These are phyloP conservation scores for Aegilops longissima DNA, from an alignment of 176 grass and related monocot genomes.

Conservation along the genomic window DNA sequence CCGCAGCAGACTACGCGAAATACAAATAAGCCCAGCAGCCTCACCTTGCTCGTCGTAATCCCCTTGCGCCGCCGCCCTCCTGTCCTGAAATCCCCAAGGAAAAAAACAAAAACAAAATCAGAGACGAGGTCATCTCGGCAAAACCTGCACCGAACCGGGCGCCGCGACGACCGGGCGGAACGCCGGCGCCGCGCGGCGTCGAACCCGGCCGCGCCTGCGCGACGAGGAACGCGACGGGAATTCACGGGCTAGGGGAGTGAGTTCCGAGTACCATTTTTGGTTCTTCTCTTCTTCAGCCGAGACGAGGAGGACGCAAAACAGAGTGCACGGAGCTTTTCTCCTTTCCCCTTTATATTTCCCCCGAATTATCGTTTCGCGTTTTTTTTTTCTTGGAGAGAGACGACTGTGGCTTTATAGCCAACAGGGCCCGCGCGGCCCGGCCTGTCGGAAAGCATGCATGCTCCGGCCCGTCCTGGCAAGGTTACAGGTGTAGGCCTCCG, in stretches of 20 bases:
- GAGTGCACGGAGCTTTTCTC: not conserved
- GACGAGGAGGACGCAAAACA: not conserved
- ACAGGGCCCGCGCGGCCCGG: not conserved
- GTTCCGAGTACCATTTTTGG: not conserved
- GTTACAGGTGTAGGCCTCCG: too few relatives aligned
- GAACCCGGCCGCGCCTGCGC: not conserved
- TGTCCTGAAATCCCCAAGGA: slow-evolving; percentile 25
- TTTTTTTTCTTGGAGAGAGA: not conserved
- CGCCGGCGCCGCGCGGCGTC: not conserved
- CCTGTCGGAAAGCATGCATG: not conserved
- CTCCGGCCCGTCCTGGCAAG: not conserved
- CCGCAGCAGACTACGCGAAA: not conserved
- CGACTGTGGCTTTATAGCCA: not conserved
- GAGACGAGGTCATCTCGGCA: not conserved
- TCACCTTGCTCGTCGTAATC: slow-evolving; percentile 43
- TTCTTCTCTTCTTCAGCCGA: not conserved
- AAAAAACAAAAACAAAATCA: not conserved
- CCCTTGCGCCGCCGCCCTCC: slow-evolving; percentile 25
- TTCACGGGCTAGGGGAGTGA: not conserved
- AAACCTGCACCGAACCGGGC: slow-evolving; percentile 20
- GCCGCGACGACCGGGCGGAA: not conserved
- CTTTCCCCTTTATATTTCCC: not conserved
- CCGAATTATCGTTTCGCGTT: not conserved
- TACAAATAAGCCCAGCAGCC: not conserved
- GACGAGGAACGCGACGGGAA: not conserved